Evolutionary conservation across 2,329 filamentous ascomycete species (phyloP), one percentile per base, ranked within the genome.

Genomic region (Penicillium occitanis): DNA sequence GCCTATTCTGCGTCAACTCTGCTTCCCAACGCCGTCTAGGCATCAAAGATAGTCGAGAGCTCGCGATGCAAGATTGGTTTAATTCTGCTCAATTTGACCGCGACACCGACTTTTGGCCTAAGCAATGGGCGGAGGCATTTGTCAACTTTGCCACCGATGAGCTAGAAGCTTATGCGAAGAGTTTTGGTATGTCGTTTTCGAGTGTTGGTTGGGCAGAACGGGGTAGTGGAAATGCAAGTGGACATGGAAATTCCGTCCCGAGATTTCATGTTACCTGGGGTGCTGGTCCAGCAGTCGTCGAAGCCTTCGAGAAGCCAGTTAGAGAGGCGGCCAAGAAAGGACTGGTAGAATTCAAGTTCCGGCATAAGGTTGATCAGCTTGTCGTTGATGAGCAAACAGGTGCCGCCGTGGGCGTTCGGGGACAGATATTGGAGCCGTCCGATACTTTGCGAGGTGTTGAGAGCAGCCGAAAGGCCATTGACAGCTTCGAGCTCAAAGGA

Each of bases 241-340:
- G 86, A 2, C 86, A 88, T 70, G 87, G 87, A 5, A 88, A 88
- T 72, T 85, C 85, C 13, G 86, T 88, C 1, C 87, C 87, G 1
- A 74, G 87, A n/a, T 88, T 89, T 71, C 86, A 89, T 71, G 66
- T 88, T 35, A 84, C 84, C 0, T 89, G 86, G 87, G 86, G 87
- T 2, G 84, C 85, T 0, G 87, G 87, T 0, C 86, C 86, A 3
- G 86, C 87, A 73, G 80, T 88, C 0, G 86, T 88, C 61, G 78
- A 84, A 17, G 78, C 86, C 2, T 88, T 88, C 70, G 78, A 75
- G 2, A 85, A 87, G 61, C 87, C 87, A 1, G 85, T 88, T 3
- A 73, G 78, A 65, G 81, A 77, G 67, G 85, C 85, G 0, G 85
- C 81, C 42, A 79, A 81, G 71, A 81, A 82, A 61, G 86, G 86